phyloP scores from a whole-genome alignment of 441 rosid genomes.

The Adansonia grandidieri region DNA sequence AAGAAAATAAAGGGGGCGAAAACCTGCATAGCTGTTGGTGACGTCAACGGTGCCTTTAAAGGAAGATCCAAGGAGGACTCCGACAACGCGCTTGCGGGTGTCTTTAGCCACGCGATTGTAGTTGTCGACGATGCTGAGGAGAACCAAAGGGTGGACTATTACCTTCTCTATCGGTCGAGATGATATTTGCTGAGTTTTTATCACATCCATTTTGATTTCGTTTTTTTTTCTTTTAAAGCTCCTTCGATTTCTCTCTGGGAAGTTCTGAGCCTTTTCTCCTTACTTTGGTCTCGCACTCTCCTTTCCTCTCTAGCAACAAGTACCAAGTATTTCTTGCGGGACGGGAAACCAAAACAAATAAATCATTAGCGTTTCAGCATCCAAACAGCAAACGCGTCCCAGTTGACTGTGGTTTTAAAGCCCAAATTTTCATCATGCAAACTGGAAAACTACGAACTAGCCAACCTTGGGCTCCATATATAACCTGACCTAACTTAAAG shows the following conservation, averaged over 20 bases:
- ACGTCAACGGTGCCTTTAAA: slow-evolving; percentile 81
- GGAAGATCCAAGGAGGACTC: slow-evolving; percentile 74
- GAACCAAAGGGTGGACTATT: slow-evolving; percentile 84
- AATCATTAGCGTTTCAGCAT: too few relatives aligned
- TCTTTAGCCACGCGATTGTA: slow-evolving; percentile 87
- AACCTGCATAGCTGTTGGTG: slow-evolving; percentile 87
- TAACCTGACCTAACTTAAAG: too few relatives aligned
- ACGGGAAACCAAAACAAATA: neutral
- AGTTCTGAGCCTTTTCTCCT: neutral
- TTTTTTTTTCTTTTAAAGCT: neutral
- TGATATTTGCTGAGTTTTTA: slow-evolving; percentile 78
- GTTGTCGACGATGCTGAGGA: slow-evolving; percentile 85
- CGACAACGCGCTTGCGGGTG: slow-evolving; percentile 83
- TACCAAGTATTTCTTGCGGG: neutral
- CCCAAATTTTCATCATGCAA: too few relatives aligned
- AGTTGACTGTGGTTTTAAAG: too few relatives aligned
- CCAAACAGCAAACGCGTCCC: too few relatives aligned
- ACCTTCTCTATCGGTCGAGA: slow-evolving; percentile 80
- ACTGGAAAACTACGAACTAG: too few relatives aligned
- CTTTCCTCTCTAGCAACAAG: slow-evolving; percentile 25
- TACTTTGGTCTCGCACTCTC: slow-evolving; percentile 22
- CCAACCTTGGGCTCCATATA: too few relatives aligned
- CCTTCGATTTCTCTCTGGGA: slow-evolving; percentile 8
- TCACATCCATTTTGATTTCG: slow-evolving; percentile 61
- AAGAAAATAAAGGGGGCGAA: neutral